Conservation (phyloP, 2,329 filamentous ascomycete species). For the Penicillium concentricum region DNA sequence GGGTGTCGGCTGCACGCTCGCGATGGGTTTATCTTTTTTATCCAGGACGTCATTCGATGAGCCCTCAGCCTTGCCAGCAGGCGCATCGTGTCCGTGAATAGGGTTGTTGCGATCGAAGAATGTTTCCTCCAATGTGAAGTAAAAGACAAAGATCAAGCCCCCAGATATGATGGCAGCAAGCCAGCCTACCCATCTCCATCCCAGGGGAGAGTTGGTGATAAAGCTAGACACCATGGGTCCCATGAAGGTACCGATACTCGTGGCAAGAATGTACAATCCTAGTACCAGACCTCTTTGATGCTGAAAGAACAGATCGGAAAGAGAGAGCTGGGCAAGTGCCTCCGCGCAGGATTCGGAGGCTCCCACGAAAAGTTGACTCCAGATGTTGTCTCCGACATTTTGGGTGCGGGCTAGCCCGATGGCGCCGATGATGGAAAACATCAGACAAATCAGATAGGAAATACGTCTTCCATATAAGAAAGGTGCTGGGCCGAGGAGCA, state of each 20-base stretch:
- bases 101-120: constrained; percentile 22
- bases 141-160: constrained; percentile 49
- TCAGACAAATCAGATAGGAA: constrained; percentile 55
- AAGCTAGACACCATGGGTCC: constrained; percentile 56
- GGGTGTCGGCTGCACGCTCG: not conserved
- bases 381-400: constrained; percentile 49
- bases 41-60: not conserved
- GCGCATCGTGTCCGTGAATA: constrained; percentile 6
- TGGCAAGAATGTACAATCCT: constrained; percentile 57
- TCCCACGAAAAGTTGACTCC: constrained; percentile 58
- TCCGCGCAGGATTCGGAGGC: constrained; percentile 58
- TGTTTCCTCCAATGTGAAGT: constrained; percentile 56
- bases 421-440: constrained; percentile 51
- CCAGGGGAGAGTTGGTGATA: constrained; percentile 47
- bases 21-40: constrained; percentile 1
- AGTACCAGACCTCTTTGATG: constrained; percentile 56
- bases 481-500: constrained; percentile 54
- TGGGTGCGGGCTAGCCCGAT: constrained; percentile 54
- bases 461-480: constrained; percentile 57
- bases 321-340: constrained; percentile 56
- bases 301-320: constrained; percentile 59
- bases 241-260: constrained; percentile 56
- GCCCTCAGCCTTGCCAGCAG: not conserved
- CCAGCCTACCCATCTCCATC: constrained; percentile 58
- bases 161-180: constrained; percentile 52